These are phyloP conservation scores for Iris pallida DNA, from an alignment of 116 monocot genomes.

Conservation along the genomic window DNA sequence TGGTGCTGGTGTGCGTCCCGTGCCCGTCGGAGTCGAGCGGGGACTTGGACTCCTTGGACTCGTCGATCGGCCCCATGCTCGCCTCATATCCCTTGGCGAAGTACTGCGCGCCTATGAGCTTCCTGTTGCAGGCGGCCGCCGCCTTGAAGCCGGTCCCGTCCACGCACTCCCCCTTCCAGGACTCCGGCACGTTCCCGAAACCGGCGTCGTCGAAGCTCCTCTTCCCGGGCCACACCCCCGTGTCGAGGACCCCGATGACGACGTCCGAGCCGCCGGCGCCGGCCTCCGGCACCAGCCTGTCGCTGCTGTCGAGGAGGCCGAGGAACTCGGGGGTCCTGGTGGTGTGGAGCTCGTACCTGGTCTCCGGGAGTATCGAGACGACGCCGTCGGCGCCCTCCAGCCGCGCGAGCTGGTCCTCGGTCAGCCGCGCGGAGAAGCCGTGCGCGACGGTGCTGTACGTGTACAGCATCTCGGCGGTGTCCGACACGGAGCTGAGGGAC, in stretches of 20 bases:
- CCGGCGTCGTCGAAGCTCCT: constrained; percentile 75
- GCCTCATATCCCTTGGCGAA: constrained; percentile 85
- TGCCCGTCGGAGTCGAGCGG: constrained; percentile 81
- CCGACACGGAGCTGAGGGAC: constrained; percentile 68
- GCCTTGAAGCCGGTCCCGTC: constrained; percentile 46
- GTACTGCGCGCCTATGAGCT: constrained; percentile 79
- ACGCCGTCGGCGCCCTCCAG: constrained; percentile 46
- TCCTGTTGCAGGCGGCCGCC: constrained; percentile 67
- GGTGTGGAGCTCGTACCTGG: constrained; percentile 71
- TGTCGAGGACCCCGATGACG: constrained; percentile 86
- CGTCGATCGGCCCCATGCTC: constrained; percentile 66
- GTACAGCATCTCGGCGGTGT: constrained; percentile 67
- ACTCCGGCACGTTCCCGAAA: constrained; percentile 56
- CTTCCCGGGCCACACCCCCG: constrained; percentile 85
- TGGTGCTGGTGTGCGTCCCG: constrained; percentile 86
- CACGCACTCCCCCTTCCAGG: constrained; percentile 76
- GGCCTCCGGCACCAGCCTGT: constrained; percentile 25
- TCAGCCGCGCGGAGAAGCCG: constrained; percentile 74
- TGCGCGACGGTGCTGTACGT: constrained; percentile 61
- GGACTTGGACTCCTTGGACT: constrained; percentile 53
- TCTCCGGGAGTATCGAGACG: constrained; percentile 60
- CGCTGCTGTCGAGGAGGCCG: constrained; percentile 34
- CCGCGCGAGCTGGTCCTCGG: constrained; percentile 39
- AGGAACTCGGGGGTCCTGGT: constrained; percentile 85
- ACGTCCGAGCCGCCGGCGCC: constrained; percentile 48